Base-by-base conservation (phyloP, 177 flowering plant genomes). In the Vitis hybrid region DNA sequence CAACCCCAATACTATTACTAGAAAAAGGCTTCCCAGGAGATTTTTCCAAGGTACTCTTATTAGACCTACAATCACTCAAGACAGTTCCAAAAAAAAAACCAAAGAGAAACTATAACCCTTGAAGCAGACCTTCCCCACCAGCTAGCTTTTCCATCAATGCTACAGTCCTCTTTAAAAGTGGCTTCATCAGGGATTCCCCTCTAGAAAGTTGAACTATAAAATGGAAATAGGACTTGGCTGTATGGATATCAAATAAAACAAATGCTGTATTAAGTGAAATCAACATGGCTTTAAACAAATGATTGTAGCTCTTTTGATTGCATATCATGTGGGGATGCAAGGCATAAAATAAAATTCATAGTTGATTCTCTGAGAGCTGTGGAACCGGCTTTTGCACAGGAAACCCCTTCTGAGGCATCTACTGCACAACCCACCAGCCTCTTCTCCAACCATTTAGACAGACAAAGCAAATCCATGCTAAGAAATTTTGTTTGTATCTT, bases 91-190 rank as follows among this genome's bases (percentile, higher is more conserved):
- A 80, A 77, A 96, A 92, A 55, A 19, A 19, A 19, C 83, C 81
- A 75, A 92, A 84, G n/a, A 93, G 86, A 80, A 87, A 90, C 73
- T 86, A 86, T 65, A 96, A 71, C 64, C 94, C 99, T 68, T 88
- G 91, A 84, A 89, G 87, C 66, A 77, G 71, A 67, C 54, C 70
- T 49, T 89, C 95, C 78, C 89, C 83, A 70, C 80, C 80, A 72
- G 85, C 87, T 68, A 96, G 79, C 79, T 86, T 87, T 82, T 89
- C 89, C 79, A 92, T 84, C 71, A 96, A 69, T 71, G 69, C 68
- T 53, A 92, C 72, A 61, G 84, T 84, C 76, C 79, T 84, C 73
- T 82, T 75, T 77, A 96, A 53, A 71, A 96, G 90, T 50, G 73
- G 76, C 77, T 79, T 87, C 77, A 90, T 70, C 20, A 83, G 77